Evolutionary conservation across 345 rosid species (phyloP), one percentile per base, ranked within the genome.

Genomic region (Eucalyptus dawsonii): DNA sequence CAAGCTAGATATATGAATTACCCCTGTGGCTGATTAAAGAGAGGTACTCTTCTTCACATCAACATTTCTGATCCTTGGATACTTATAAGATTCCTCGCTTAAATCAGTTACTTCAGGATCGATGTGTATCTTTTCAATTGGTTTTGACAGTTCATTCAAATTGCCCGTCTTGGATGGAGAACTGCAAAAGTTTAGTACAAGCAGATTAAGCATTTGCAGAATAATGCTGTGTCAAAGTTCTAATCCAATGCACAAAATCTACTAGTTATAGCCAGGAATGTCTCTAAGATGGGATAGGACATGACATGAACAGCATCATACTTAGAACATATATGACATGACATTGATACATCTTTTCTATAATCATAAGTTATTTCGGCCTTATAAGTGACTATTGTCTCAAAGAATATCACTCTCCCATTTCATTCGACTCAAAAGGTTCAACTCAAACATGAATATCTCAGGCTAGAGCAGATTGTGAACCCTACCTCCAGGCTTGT

Each of bases 1-100:
- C 69, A 93, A 89, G 89, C 92, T 89, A 91, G 94, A 93, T 67
- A 91, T 80, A 91, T 92, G 94, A 89, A 93, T 72, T 88, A 85
- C 81, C 72, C 87, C 88, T 92, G 91, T 95, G 50, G 44, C 93
- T 92, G 88, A 88, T 91, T 92, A 92, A 88, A 90, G 91, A 69
- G 91, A 62, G 27, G 24, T 21, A 69, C 88, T 76, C 15, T 87
- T 86, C 17, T 88, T 80, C 86, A 89, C 94, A 89, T 94, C 95
- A 65, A 91, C 76, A 90, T 94, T 87, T 87, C 25, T 45, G 14
- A 87, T 31, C 93, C 88, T 94, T 81, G 90, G 50, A 88, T 90
- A 94, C 88, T 37, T 88, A 83, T 81, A 65, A 80, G 91, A 88
- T 91, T 92, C 93, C 40, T 60, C 42, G 89, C 91, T 92, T 53